Base-by-base conservation (phyloP, 805 yeast species). In the Scheffersomyces stipitis region DNA sequence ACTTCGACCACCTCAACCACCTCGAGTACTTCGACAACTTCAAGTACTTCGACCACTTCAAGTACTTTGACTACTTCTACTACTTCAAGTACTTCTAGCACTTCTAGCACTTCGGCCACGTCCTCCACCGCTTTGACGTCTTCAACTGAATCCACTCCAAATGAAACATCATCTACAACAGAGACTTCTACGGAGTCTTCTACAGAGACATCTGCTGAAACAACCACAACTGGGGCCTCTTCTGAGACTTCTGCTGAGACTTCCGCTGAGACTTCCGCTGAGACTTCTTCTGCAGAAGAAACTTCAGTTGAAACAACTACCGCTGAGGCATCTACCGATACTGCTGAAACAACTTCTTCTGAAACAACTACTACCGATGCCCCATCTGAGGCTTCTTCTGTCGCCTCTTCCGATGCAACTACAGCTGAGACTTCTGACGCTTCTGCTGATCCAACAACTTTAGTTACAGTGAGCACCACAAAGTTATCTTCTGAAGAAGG, bases 271-370 rank as follows among this genome's bases (percentile, higher is more conserved):
- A n/a, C n/a, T n/a, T n/a, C n/a, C n/a, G 27, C 31, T 6, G 18
- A 38, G 13, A 9, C 35, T 8, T 15, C 30, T 9, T 13, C 18
- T 13, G 37, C 34, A 20, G 23, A 5, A 3, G 13, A 33, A 6
- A 28, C 38, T 5, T 34, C 36, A 3, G 34, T 32, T 18, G 28
- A 17, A 5, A 10, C 14, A 15, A 24, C 29, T 18, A 16, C 13
- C 5, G 26, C 33, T 18, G 9, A 26, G 13, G 18, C 8, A 7
- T 14, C 24, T n/a, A 30, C 38, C 15, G 14, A 27, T 8, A 9
- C 44, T n/a, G 26, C 33, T 15, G 13, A 33, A 15, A 8, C 35
- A 6, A 27, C 33, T 15, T 12, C 29, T 4, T 10, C 35, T 20
- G 15, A 9, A 5, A 10, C 30, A 6, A 14, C 23, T 26, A 15